These are phyloP conservation scores for Mortierella alpina DNA, from an alignment of 192 early-diverging fungal genomes.

Conservation along the genomic window DNA sequence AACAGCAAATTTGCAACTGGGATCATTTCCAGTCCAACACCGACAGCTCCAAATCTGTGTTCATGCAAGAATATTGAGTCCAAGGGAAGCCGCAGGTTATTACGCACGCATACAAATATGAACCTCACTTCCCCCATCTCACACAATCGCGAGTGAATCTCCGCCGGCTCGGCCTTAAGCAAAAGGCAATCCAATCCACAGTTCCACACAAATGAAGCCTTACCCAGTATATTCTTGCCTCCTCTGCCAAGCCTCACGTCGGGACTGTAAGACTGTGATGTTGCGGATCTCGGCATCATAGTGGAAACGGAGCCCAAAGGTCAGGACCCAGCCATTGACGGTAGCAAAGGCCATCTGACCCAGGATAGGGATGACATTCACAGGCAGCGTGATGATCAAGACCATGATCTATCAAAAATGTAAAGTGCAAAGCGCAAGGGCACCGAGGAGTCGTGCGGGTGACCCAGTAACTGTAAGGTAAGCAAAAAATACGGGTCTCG, in stretches of 20 bases:
- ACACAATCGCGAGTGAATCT: no score
- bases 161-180: no score
- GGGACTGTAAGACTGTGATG: conserved; percentile 54
- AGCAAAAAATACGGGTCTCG: no score
- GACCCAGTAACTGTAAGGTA: no score
- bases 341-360: conserved; percentile 53
- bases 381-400: conserved; percentile 34
- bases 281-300: conserved; percentile 67
- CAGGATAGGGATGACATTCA: conserved; percentile 38
- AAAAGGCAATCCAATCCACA: background rate
- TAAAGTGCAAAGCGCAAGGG: background rate
- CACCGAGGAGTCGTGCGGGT: no score
- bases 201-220: background rate
- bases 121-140: no score
- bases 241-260: conserved; percentile 57
- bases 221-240: conserved; percentile 35
- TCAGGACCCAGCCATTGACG: conserved; percentile 65
- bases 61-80: background rate
- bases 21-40: conserved; percentile 67
- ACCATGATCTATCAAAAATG: conserved; percentile 17
- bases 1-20: conserved; percentile 63
- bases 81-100: background rate
- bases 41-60: conserved; percentile 59
- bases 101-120: background rate
- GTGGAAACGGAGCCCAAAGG: conserved; percentile 62